A percentile compares a stretch with the other conserved stretches of the same genome.
Evolutionary conservation across 306 rosid species (phyloP).

Genomic region (Pyrus communis): DNA sequence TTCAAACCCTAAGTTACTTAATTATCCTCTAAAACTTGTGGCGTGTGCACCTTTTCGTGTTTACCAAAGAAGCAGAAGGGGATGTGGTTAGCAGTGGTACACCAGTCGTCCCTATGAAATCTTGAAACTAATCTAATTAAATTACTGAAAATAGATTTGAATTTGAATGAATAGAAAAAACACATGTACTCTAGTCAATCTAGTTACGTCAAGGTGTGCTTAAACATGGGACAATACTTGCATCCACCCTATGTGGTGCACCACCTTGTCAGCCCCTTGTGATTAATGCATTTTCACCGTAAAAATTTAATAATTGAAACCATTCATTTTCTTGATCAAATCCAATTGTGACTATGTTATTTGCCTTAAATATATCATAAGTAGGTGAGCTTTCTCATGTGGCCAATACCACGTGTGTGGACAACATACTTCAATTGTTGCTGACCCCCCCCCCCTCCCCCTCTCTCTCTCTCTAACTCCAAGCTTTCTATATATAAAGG

Average conservation of each 20-base stretch:
- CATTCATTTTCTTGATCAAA: not conserved
- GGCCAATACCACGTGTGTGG: not conserved
- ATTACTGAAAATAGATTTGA: not conserved
- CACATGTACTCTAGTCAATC: too few relatives aligned
- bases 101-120: too few relatives aligned
- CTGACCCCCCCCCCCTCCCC: not conserved
- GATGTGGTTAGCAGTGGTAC: too few relatives aligned
- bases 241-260: not conserved
- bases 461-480: not conserved
- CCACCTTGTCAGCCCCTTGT: not conserved
- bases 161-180: too few relatives aligned
- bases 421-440: not conserved
- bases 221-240: not conserved
- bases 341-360: not conserved
- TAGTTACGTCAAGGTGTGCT: too few relatives aligned
- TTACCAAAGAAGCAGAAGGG: not conserved
- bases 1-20: not conserved
- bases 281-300: not conserved
- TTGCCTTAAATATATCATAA: not conserved
- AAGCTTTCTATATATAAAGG: constrained; percentile 22
- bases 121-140: not conserved
- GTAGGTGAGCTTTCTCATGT: not conserved
- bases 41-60: not conserved
- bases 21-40: not conserved
- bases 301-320: not conserved